Base-by-base conservation (phyloP, 176 grass and related monocot species). In the Phyllostachys edulis region DNA sequence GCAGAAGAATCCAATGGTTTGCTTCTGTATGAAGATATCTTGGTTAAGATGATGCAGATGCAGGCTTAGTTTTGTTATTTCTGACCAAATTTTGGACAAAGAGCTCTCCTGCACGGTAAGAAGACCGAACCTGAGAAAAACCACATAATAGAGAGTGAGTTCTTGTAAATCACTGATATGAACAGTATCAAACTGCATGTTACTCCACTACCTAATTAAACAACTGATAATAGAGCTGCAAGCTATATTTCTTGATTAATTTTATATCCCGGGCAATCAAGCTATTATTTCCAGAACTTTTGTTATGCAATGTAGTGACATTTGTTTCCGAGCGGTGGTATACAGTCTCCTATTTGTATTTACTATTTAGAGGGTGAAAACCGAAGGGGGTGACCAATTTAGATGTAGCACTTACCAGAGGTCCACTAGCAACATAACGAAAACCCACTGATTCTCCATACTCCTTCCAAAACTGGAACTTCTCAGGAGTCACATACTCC, bases 401-500 rank as follows among this genome's bases (percentile, higher is more conserved):
- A 37, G 6, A 70, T 56, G 67, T 7, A 78, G 51, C 26, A 60
- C 49, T 87, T 90, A 99, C 96, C 89, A 96, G 79, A n/a, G 96
- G 96, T 81, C 96, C 96, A 24, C 96, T 99, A 7, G 96, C 91
- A 64, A 94, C 93, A 88, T 99, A 96, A 69, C 91, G 71, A 67
- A 99, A 96, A 82, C 89, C 96, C 20, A 89, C 36, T 0, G 93
- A 94, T 90, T 99, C 96, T 77, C 96, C 93, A 73, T 94, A 89
- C 49, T 90, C 85, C 81, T 99, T 99, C 93, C 96, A 99, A 69
- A 89, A 92, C 46, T 89, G 83, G 86, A 99, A 99, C 75, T 94
- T 99, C 78, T 96, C 93, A 18, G 91, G 96, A 67, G 85, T 92
- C 59, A 94, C 93, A 80, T 96, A 99, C 83, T 99, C 96, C 71